Conservation (phyloP, 495 filamentous ascomycete species). For the Letharia lupina region DNA sequence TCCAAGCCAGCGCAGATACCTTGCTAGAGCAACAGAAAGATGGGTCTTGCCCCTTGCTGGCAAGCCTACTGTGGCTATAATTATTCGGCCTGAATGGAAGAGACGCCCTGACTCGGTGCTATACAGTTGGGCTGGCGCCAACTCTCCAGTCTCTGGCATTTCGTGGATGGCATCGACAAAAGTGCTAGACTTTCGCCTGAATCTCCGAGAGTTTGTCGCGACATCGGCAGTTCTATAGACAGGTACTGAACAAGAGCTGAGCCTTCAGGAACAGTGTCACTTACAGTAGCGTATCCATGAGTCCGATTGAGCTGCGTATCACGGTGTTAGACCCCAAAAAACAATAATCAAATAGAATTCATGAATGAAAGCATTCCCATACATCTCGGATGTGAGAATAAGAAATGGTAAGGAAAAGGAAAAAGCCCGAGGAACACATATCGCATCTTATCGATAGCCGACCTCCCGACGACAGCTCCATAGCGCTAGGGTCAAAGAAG, state of each 20-base stretch:
- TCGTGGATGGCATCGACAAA: conserved; percentile 98
- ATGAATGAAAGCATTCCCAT: no score
- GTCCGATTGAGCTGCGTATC: conserved; percentile 10
- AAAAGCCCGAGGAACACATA: background rate
- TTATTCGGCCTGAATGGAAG: conserved; percentile 94
- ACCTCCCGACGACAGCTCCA: no score
- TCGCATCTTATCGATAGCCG: background rate
- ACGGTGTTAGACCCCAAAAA: background rate
- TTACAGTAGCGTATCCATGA: conserved; percentile 78
- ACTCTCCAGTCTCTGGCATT: conserved; percentile 68
- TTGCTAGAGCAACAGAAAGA: conserved; percentile 87
- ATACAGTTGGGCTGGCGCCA: conserved; percentile 95
- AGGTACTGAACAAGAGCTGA: conserved; percentile 1
- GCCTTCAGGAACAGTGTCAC: conserved; percentile 24
- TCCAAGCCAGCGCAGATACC: conserved; percentile 95
- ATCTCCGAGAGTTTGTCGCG: conserved; percentile 73
- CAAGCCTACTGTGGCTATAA: conserved; percentile 92
- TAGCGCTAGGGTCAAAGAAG: background rate
- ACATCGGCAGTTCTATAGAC: conserved; percentile 69
- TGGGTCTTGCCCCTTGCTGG: conserved; percentile 97
- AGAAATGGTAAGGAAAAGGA: background rate
- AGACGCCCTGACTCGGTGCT: conserved; percentile 94
- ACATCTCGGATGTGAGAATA: background rate
- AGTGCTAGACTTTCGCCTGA: conserved; percentile 82
- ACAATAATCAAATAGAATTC: no score